Evolutionary conservation across 2,329 filamentous ascomycete species (phyloP), one percentile per base, ranked within the genome.

Genomic region (Calonectria pauciramosa): DNA sequence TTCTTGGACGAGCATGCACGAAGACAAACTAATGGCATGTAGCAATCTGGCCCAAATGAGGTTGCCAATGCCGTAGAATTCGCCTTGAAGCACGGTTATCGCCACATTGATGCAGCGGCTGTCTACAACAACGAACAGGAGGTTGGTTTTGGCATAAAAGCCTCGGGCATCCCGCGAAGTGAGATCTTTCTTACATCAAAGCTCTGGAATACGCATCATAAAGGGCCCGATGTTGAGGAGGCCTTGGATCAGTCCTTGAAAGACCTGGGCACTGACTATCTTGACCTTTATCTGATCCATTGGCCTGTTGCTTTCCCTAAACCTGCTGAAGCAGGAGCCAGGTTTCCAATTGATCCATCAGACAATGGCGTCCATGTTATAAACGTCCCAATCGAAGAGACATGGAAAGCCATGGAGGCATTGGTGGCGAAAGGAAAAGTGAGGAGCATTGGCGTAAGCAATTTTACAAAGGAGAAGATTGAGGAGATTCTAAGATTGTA

Each of bases 121-220:
- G 81, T 84, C 30, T 88, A 88, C 77, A 82, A 83, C 32, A 88
- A 87, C 32, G 86, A 88, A 68, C 80, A 81, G 4, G 85, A 85
- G 69, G 85, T 87, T 26, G 86, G 85, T 14, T 79, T 80, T 49
- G 86, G 84, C 10, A 85, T 87, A 70, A 70, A 65, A 23, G 72
- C 70, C 8, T 73, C 82, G 18, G 83, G 84, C 41, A 77, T 86
- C 20, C 82, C 82, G 20, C 83, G 84, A 26, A 82, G 76, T 9
- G 82, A 86, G 13, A 81, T 88, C 63, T 85, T 88, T 82, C 83
- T 90, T 36, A 92, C 90, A 16, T 89, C 88, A 73, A 92, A 92
- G 84, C 85, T 92, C 18, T 92, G 90, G 90, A 91, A 91, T 83
- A 90, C 86, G 10, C 85, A 88, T 51, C 89, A 90, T 76, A 82